Base-by-base conservation (phyloP, 257 asterid species). In the Penstemon davidsonii region DNA sequence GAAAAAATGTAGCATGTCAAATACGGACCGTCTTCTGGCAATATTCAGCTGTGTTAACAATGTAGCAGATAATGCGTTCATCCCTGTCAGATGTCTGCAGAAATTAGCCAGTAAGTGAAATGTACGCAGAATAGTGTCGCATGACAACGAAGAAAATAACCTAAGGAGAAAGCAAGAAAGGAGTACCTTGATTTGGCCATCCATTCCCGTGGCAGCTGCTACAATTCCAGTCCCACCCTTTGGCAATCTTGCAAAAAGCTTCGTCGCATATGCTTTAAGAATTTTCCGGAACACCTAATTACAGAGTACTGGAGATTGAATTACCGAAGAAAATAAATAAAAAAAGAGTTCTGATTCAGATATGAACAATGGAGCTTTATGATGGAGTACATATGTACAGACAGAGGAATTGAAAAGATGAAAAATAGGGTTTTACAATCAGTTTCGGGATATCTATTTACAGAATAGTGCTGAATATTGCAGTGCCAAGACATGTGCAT, bases 141-240 rank as follows among this genome's bases (percentile, higher is more conserved):
- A 46, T 52, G 45, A 62, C 62, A 64, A 66, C 59, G 67, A 54
- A 53, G 46, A 62, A 19, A 50, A 66, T 11, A 72, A 62, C 52
- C 70, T 5, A 66, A 47, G 49, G 41, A 51, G 8, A 55, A 73
- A 62, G 45, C 43, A 68, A 47, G 7, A 68, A 18, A 25, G 33
- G 33, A 0, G 33, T 25, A 93, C 99, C 90, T 90, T 93, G 75
- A 93, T 90, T 76, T 93, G 99, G 55, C 97, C 97, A 85, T 93
- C 99, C 88, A 90, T 90, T 81, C 99, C 99, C 4, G 99, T 90
- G 66, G 99, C 99, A 69, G 99, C 96, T 70, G 99, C 99, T 77
- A 93, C 99, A 74, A 93, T 83, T 73, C 99, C 99, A 59, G 96
- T 81, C 67, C 99, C 99, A 13, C 97, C 99, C 84, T 88, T 93